These are phyloP conservation scores for Aspergillus sp. DNA, from an alignment of 2,329 filamentous ascomycete species.

Conservation along the genomic window DNA sequence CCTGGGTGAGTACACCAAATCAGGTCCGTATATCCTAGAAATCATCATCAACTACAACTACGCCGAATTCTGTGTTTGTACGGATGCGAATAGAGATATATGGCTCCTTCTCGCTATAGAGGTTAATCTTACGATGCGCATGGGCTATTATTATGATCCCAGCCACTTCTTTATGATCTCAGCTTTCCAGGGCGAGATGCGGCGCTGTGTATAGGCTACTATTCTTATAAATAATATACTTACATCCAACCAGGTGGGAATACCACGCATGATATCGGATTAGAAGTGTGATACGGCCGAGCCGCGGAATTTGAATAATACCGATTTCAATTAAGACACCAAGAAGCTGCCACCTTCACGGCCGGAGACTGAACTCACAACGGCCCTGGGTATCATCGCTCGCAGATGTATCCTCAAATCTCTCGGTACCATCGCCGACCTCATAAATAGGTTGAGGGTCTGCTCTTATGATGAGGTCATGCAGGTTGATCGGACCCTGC, in stretches of 20 bases:
- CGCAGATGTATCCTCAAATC: constrained; percentile 30
- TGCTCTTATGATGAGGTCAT: background rate
- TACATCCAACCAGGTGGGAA: constrained; percentile 61
- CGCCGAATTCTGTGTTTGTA: constrained; percentile 52
- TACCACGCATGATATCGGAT: constrained; percentile 60
- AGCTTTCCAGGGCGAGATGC: constrained; percentile 56
- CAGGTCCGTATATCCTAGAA: constrained; percentile 55
- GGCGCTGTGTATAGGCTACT: constrained; percentile 41
- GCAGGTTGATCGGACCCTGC: background rate
- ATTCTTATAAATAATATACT: constrained; percentile 57
- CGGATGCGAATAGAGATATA: constrained; percentile 56
- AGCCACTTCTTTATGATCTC: constrained; percentile 52
- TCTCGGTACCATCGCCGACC: constrained; percentile 32
- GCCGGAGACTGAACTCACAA: constrained; percentile 54
- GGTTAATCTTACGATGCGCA: constrained; percentile 58
- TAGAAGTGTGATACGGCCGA: constrained; percentile 58
- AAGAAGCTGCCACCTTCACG: constrained; percentile 52
- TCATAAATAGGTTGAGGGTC: constrained; percentile 25
- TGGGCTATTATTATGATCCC: constrained; percentile 60
- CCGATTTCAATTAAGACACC: constrained; percentile 55
- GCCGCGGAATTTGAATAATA: constrained; percentile 59
- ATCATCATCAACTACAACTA: constrained; percentile 56
- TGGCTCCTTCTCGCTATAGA: constrained; percentile 55
- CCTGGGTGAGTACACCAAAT: constrained; percentile 54
- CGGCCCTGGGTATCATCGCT: constrained; percentile 35